Evolutionary conservation across 352 stramenopile species (phyloP).

Genomic region (Phytopythium oedochilum): DNA sequence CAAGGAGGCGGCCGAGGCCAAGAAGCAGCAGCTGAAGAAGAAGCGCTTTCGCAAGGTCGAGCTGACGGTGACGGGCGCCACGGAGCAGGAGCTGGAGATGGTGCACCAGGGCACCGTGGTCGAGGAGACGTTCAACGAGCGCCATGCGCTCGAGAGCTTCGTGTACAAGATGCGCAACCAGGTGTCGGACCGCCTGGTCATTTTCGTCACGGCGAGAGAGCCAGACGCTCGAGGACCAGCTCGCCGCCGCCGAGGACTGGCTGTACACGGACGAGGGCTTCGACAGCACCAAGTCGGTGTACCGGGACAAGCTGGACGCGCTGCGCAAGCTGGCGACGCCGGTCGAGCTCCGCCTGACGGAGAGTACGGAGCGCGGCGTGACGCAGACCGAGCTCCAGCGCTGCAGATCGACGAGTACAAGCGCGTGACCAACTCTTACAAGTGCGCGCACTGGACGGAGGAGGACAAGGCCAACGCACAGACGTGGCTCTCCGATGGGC

Average conservation of each 20-base stretch:
- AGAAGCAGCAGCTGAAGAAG: slow-evolving; percentile 86
- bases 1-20: slow-evolving; percentile 69
- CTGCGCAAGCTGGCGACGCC: slow-evolving; percentile 92
- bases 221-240: slow-evolving; percentile 77
- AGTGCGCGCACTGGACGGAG: slow-evolving; percentile 94
- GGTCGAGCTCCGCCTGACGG: slow-evolving; percentile 91
- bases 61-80: slow-evolving; percentile 59
- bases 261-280: slow-evolving; percentile 99
- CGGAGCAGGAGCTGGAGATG: slow-evolving; percentile 94
- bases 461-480: slow-evolving; percentile 93
- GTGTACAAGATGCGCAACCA: slow-evolving; percentile 99
- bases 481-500: slow-evolving; percentile 95
- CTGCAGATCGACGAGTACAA: slow-evolving; percentile 95
- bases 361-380: slow-evolving; percentile 86
- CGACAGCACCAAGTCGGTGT: slow-evolving; percentile 97
- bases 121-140: slow-evolving; percentile 96
- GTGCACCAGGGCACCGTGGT: slow-evolving; percentile 94
- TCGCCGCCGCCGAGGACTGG: slow-evolving; percentile 96
- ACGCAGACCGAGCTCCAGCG: slow-evolving; percentile 90
- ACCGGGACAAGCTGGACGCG: slow-evolving; percentile 93
- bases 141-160: slow-evolving; percentile 99
- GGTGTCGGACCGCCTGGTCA: slow-evolving; percentile 74
- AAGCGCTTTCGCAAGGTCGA: slow-evolving; percentile 94
- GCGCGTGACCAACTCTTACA: slow-evolving; percentile 92
- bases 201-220: slow-evolving; percentile 88